Percentiles rank a stretch among this genome's conserved stretches.
phyloP scores from a whole-genome alignment of 2,329 filamentous ascomycete species.

The Colletotrichum incanum region DNA sequence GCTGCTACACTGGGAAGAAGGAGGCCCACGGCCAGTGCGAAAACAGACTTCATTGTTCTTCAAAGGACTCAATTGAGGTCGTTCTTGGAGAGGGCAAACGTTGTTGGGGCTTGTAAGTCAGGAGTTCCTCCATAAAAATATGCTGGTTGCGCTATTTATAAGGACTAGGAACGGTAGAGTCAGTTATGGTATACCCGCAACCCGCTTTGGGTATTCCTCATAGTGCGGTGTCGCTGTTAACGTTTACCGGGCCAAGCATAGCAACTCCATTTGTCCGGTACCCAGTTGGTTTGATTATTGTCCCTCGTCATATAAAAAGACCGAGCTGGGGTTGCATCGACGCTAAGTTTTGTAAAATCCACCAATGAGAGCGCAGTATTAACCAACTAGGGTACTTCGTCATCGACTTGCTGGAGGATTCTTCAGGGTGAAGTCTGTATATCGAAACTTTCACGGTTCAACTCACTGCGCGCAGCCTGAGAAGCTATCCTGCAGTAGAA shows the following conservation, averaged over 20 bases:
- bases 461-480: too few relatives aligned
- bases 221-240: not conserved
- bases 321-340: constrained; percentile 17
- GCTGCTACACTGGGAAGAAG: constrained; percentile 4
- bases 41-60: constrained; percentile 15
- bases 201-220: constrained; percentile 12
- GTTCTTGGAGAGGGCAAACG: not conserved
- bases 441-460: not conserved
- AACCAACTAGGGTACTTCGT: not conserved
- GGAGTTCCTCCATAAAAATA: not conserved
- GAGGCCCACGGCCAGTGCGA: not conserved
- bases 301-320: constrained; percentile 14
- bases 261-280: constrained; percentile 5
- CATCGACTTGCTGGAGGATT: not conserved
- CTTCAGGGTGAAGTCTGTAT: too few relatives aligned
- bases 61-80: not conserved
- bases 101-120: not conserved
- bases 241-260: not conserved
- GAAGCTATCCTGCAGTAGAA: too few relatives aligned
- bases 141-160: not conserved
- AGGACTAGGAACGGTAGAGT: not conserved
- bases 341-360: not conserved
- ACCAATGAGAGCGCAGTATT: constrained; percentile 14
- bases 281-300: not conserved
- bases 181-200: not conserved